These are phyloP conservation scores for Leccinum laetum DNA, from an alignment of 1,284 basidiomycete species.

Conservation along the genomic window DNA sequence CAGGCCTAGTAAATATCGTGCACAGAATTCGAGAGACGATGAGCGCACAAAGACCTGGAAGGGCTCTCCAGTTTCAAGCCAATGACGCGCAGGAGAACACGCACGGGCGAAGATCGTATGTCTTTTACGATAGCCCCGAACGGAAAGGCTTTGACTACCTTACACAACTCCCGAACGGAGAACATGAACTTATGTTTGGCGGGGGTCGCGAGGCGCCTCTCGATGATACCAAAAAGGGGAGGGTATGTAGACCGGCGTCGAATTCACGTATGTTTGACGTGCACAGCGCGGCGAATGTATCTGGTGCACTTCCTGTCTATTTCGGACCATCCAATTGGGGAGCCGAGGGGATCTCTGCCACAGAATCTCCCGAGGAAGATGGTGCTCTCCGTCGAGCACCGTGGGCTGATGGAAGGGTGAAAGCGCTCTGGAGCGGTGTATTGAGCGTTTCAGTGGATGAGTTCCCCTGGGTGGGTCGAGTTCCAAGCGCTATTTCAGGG, in stretches of 20 bases:
- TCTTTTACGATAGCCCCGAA: constrained; percentile 51
- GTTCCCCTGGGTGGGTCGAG: constrained; percentile 56
- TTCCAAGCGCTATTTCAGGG: constrained; percentile 41
- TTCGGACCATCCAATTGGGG: constrained; percentile 45
- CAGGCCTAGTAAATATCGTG: constrained; percentile 57
- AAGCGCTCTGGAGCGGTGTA: constrained; percentile 60
- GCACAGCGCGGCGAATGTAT: constrained; percentile 44
- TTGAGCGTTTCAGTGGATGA: constrained; percentile 54
- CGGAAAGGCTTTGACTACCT: constrained; percentile 64
- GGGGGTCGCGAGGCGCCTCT: constrained; percentile 42
- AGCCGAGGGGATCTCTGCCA: constrained; percentile 21
- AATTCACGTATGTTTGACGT: constrained; percentile 40
- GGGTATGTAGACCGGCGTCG: constrained; percentile 40
- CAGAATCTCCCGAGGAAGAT: constrained; percentile 6
- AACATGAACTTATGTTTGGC: constrained; percentile 65
- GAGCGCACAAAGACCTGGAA: constrained; percentile 61
- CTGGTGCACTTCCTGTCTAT: constrained; percentile 45
- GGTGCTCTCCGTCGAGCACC: neutral
- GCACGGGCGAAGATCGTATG: constrained; percentile 49
- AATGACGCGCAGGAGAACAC: constrained; percentile 22
- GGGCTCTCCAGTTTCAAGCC: constrained; percentile 34
- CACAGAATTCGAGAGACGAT: constrained; percentile 63
- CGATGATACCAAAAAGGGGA: constrained; percentile 21
- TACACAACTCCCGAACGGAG: constrained; percentile 58
- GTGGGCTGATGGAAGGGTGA: constrained; percentile 41